Base-by-base conservation (phyloP, 306 rosid genomes). In the Mimosa pudica region DNA sequence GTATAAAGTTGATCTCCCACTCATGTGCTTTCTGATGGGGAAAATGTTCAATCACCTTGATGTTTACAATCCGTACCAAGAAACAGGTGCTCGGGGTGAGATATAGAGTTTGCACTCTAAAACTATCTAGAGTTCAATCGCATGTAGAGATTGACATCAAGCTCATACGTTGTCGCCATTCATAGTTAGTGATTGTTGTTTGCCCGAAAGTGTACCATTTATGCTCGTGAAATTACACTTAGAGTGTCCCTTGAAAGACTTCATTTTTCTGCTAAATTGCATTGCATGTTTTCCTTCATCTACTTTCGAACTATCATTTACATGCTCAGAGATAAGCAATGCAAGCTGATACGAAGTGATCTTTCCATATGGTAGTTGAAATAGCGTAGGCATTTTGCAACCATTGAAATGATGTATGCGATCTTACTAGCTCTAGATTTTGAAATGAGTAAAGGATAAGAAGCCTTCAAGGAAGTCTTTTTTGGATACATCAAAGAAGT, bases 141-240 rank as follows among this genome's bases (percentile, higher is more conserved):
- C 30, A 24, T 24, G 30, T 24, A 24, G 30, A 24, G 64, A 70
- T 80, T 30, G 36, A 60, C 71, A 73, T 4, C 3, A 52, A 54
- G 61, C 61, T 54, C 10, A n/a, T 54, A 24, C 2, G 7, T 9
- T 55, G 48, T 35, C 70, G 33, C 7, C 55, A 75, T 77, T 52
- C 18, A 18, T 63, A 36, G 24, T 60, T 9, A 63, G 36, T 33
- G 57, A 33, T 13, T 81, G 51, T 76, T 71, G 73, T 74, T 63
- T 84, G 82, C 91, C 89, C 82, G 78, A 70, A 77, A 49, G 86
- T 83, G 84, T 84, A 86, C 89, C 81, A 85, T 18, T 60, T 10
- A 24, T 20, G 65, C 65, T 8, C 4, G 33, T 24, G 36, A 30
- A 32, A 32, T 61, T 61, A 57, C n/a, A 1, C 30, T n/a, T 52